Evolutionary conservation across 768 basidiomycete species (phyloP).

Genomic region (Tubosaeta sp.): DNA sequence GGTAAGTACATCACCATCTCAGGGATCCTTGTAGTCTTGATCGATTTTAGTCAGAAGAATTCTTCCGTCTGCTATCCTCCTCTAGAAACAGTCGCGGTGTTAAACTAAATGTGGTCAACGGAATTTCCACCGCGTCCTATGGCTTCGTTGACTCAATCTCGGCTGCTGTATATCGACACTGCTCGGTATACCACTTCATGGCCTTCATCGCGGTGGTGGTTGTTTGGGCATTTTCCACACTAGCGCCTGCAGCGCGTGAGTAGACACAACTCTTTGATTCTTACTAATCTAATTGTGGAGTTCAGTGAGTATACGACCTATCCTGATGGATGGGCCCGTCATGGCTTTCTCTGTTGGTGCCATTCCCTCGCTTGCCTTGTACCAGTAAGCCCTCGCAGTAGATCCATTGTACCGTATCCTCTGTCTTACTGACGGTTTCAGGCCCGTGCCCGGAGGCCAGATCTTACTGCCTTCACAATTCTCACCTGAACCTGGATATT

Average conservation of each 20-base stretch:
- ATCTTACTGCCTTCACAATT: not conserved
- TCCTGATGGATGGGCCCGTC: constrained; percentile 8
- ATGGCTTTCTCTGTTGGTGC: constrained; percentile 15
- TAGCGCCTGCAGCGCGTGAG: constrained; percentile 14
- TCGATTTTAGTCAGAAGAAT: constrained; percentile 13
- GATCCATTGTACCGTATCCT: not conserved
- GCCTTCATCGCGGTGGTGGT: constrained; percentile 1
- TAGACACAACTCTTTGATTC: not conserved
- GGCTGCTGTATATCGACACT: not conserved
- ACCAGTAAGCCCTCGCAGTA: constrained; percentile 4
- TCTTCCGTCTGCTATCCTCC: constrained; percentile 13
- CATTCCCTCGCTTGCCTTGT: constrained; percentile 12
- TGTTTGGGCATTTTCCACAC: constrained; percentile 8
- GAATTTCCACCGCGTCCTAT: constrained; percentile 13
- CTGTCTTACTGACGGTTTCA: not conserved
- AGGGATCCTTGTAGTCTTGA: not conserved
- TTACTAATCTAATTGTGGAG: not conserved
- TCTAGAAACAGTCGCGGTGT: constrained; percentile 1
- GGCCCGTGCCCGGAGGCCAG: constrained; percentile 6
- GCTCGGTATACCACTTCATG: constrained; percentile 9
- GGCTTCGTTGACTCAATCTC: constrained; percentile 2
- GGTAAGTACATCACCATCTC: not conserved
- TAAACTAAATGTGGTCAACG: constrained; percentile 9
- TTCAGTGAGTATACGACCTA: constrained; percentile 11
- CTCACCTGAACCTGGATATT: constrained; percentile 6